These are phyloP conservation scores for Quambalaria eucalypti DNA, from an alignment of 1,284 basidiomycete genomes.

Conservation along the genomic window DNA sequence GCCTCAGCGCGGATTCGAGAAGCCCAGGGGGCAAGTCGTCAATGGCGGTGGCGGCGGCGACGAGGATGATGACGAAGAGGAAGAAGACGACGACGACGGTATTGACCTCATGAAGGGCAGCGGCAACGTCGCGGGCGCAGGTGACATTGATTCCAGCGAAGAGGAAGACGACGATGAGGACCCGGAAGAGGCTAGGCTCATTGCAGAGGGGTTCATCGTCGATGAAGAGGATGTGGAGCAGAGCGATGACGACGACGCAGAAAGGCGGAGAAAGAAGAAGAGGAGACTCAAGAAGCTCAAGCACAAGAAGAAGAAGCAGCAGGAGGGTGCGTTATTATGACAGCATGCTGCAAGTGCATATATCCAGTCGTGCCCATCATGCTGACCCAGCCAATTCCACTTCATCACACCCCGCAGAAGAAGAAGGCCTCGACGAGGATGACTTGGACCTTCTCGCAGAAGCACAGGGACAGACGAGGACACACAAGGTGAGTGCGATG, in stretches of 20 bases:
- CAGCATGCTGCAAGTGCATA: too few relatives aligned
- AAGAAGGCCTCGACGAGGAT: conserved; percentile 79
- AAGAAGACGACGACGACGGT: conserved; percentile 36
- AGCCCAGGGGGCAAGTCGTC: not conserved
- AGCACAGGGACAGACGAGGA: conserved; percentile 65
- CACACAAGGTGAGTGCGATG: conserved; percentile 20
- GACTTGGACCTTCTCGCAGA: conserved; percentile 89
- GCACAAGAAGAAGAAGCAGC: conserved; percentile 51
- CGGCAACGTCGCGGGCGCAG: conserved; percentile 37
- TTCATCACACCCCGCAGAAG: conserved; percentile 49
- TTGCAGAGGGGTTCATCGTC: conserved; percentile 45
- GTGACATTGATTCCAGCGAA: conserved; percentile 27
- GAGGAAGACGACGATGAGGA: conserved; percentile 43
- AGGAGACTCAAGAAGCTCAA: conserved; percentile 1
- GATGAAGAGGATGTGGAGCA: conserved; percentile 39
- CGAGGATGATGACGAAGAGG: conserved; percentile 16
- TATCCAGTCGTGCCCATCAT: conserved; percentile 7
- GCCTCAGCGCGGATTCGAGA: conserved; percentile 3
- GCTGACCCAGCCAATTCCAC: conserved; percentile 11
- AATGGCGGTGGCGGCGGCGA: too few relatives aligned
- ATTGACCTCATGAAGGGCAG: conserved; percentile 37
- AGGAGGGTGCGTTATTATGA: conserved; percentile 49
- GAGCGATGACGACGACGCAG: conserved; percentile 4
- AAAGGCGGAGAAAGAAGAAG: conserved; percentile 7
- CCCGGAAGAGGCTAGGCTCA: conserved; percentile 40